Evolutionary conservation across 2,329 filamentous ascomycete species (phyloP).

Genomic region (Phyllachora maydis): DNA sequence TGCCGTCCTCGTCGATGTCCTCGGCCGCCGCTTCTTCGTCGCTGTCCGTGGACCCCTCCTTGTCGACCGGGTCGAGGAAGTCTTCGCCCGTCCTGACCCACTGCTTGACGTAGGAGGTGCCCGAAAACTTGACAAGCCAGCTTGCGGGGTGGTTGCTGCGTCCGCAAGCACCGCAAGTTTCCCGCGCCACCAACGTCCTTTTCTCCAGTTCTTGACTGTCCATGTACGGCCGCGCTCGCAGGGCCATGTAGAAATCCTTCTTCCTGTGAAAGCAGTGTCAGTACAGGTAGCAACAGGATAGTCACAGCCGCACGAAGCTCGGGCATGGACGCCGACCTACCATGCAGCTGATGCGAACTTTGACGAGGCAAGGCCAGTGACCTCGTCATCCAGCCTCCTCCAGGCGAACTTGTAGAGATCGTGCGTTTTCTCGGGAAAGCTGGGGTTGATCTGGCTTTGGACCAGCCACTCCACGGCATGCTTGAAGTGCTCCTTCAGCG

Average conservation of each 20-base stretch:
- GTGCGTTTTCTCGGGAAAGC: constrained; percentile 29
- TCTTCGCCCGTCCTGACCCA: constrained; percentile 12
- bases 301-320: no score
- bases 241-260: constrained; percentile 38
- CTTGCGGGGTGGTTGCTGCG: constrained; percentile 47
- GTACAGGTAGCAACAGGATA: no score
- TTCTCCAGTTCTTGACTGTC: no score
- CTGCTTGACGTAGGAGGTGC: constrained; percentile 42
- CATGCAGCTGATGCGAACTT: constrained; percentile 55
- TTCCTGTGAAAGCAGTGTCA: no score
- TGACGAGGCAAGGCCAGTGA: constrained; percentile 43
- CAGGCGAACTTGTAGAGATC: constrained; percentile 49
- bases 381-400: constrained; percentile 50
- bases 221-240: constrained; percentile 44
- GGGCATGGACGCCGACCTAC: no score
- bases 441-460: constrained; percentile 56
- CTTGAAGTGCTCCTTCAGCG: constrained; percentile 51
- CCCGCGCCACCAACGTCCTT: no score
- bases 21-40: constrained; percentile 3
- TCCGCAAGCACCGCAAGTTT: constrained; percentile 51
- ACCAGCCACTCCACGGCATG: constrained; percentile 66
- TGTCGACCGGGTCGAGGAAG: constrained; percentile 38
- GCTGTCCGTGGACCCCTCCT: constrained; percentile 8
- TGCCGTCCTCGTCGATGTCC: constrained; percentile 17
- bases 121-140: constrained; percentile 39